These are phyloP conservation scores for Pseudopediastrum boryanum DNA, from an alignment of 139 green algal genomes.

Conservation along the genomic window DNA sequence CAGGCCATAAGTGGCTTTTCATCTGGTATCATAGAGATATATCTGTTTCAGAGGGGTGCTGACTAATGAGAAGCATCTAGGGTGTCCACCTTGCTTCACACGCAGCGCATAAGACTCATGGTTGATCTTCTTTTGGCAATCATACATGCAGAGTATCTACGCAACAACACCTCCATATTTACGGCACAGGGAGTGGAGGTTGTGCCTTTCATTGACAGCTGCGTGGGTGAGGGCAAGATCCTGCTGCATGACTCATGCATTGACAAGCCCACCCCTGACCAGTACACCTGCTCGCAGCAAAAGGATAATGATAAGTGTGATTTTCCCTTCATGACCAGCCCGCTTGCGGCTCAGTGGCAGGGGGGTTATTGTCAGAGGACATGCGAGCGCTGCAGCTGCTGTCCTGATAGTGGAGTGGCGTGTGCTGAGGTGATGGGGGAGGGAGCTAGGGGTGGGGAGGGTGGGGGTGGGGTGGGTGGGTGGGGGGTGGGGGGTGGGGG, in stretches of 20 bases:
- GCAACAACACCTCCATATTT: slow-evolving; percentile 68
- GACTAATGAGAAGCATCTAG: too few species aligned
- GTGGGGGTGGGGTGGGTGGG: too few species aligned
- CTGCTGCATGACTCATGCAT: slow-evolving; percentile 69
- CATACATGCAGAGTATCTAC: slow-evolving; percentile 44
- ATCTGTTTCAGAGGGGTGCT: too few species aligned
- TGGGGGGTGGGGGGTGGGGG: too few species aligned
- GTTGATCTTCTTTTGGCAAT: too few species aligned
- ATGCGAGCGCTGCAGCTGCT: slow-evolving; percentile 65
- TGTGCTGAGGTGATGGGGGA: slow-evolving; percentile 51
- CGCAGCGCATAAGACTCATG: too few species aligned
- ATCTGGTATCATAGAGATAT: too few species aligned
- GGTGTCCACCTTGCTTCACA: too few species aligned
- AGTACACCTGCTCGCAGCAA: slow-evolving; percentile 55
- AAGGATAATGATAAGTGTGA: slow-evolving; percentile 28
- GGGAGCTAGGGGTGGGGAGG: too few species aligned
- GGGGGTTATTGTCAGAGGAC: slow-evolving; percentile 70
- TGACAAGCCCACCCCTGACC: slow-evolving; percentile 72
- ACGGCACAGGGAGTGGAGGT: slow-evolving; percentile 62
- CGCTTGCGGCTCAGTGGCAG: slow-evolving; percentile 66
- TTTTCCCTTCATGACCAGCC: slow-evolving; percentile 28
- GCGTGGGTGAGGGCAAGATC: slow-evolving; percentile 50
- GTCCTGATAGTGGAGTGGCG: slow-evolving; percentile 36
- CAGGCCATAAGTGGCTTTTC: too few species aligned
- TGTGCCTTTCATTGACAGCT: slow-evolving; percentile 63